phyloP scores from a whole-genome alignment of 257 asterid species.

The Coffea canephora region DNA sequence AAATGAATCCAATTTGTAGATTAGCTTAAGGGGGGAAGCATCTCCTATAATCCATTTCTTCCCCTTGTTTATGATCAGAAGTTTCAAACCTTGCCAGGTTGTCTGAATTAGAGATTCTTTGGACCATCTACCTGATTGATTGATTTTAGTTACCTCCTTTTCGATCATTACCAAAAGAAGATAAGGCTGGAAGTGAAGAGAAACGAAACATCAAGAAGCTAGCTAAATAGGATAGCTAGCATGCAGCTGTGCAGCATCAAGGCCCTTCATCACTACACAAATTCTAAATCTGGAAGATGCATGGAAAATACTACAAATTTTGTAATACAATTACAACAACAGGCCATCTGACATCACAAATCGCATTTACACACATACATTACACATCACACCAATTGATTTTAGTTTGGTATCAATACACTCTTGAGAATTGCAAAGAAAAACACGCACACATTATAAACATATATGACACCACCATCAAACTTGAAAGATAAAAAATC shows the following conservation, averaged over 20 bases:
- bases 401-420: background rate
- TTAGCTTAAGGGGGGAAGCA: no score
- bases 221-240: background rate
- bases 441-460: background rate
- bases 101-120: background rate
- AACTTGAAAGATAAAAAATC: background rate
- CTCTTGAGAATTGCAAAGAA: background rate
- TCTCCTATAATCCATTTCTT: background rate
- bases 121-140: background rate
- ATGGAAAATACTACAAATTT: no score
- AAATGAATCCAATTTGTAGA: background rate
- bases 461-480: background rate
- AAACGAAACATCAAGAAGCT: background rate
- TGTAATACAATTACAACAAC: background rate
- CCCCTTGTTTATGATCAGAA: background rate
- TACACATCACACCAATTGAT: background rate
- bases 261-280: no score
- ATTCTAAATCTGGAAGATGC: no score
- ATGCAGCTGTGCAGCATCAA: no score
- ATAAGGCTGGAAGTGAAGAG: background rate
- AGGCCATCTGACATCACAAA: background rate
- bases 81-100: constrained; percentile 1
- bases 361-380: background rate
- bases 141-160: background rate
- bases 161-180: background rate